Conservation (phyloP, 176 grass and related monocot species). For the Oryza brachyantha region DNA sequence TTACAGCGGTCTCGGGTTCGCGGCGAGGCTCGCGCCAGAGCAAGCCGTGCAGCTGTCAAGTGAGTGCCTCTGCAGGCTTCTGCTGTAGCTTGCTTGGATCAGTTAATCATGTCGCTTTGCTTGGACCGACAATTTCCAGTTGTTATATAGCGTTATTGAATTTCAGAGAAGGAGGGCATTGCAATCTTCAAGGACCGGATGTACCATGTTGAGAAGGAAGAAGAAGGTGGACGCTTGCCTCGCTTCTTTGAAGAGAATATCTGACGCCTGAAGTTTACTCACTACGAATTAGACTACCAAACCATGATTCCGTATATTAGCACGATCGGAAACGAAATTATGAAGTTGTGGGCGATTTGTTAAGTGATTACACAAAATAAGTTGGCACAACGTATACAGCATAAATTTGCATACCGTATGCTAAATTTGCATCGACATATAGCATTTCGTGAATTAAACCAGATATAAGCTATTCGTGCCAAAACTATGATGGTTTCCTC, state of each 20-base stretch:
- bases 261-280: not conserved
- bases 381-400: not conserved
- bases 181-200: constrained; percentile 32
- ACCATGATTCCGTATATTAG: not conserved
- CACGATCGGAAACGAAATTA: constrained; percentile 3
- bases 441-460: no score
- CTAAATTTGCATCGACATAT: no score
- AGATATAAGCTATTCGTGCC: no score
- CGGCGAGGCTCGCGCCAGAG: constrained; percentile 19
- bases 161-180: constrained; percentile 40
- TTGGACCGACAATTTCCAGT: not conserved
- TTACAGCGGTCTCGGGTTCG: constrained; percentile 44
- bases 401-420: not conserved
- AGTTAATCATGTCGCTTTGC: not conserved
- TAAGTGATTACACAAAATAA: not conserved
- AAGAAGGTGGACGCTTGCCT: not conserved
- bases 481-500: no score
- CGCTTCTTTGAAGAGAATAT: constrained; percentile 29
- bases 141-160: not conserved
- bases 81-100: no score
- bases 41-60: constrained; percentile 23
- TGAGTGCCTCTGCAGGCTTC: no score
- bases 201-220: not conserved
- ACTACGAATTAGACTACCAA: not conserved
- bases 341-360: not conserved